Evolutionary conservation across 805 yeast genomes (phyloP), one percentile per base, ranked within the genome.

Genomic region (Hanseniaspora thailandica): DNA sequence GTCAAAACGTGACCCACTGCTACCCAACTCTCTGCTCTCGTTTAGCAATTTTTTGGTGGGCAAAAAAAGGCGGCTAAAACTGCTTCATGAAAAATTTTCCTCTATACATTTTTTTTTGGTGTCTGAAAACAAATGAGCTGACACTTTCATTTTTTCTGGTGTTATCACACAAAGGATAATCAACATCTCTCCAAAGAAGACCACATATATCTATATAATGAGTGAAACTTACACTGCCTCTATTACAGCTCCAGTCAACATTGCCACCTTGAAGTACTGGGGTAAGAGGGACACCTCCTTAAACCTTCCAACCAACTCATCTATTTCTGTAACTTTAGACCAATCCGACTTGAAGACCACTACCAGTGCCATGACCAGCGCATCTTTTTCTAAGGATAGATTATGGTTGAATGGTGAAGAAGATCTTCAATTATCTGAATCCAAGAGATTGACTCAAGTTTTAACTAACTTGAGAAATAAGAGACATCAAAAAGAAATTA

Each of bases 251-350:
- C 98, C 98, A 15, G 98, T 90, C 52, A 90, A 90, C 68, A 90
- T 90, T 68, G 98, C 98, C 41, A 93, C 97, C 38, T 76, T 93
- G 59, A 93, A 93, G 71, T 93, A 93, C 73, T 93, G 99, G 99
- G 99, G 99, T 47, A 93, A 93, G 70, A 79, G 98, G 64, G 97
- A 93, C 69, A 82, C 80, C 57, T 72, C 74, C 46, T 77, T 93
- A 63, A 93, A 93, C 65, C 73, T 93, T 51, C 99, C 99, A 47
- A 93, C 99, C 52, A 93, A 93, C 72, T 85, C 95, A 12, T 88
- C 97, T 28, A 88, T 93, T 60, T 86, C 96, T 22, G 96, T 93
- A 47, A 93, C 99, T 9, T 74, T 93, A 57, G 78, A 94, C 4
- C 97, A 90, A 69, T 79, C 82, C 56, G 97, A 93, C 67, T 75